Conservation (phyloP, 139 green algal genomes). For the Mesotaenium endlicherianum region DNA sequence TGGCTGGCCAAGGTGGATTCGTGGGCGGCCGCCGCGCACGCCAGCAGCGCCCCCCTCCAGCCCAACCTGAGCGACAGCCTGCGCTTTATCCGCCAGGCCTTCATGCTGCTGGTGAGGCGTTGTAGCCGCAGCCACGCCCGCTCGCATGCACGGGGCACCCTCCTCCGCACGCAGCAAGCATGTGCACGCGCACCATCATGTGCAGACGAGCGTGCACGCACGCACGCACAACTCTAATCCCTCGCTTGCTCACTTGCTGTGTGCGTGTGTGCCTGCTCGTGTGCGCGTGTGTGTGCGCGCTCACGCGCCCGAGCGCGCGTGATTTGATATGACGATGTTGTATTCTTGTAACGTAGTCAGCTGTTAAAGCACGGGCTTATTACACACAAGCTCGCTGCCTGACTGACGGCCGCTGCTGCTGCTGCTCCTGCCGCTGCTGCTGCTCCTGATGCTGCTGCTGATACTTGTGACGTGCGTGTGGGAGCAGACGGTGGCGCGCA, state of each 20-base stretch:
- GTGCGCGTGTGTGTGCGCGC: too few species aligned
- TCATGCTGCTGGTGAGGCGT: constrained; percentile 5
- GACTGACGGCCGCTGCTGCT: too few species aligned
- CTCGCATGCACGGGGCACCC: too few species aligned
- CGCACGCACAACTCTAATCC: not conserved
- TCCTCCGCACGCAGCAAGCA: not conserved
- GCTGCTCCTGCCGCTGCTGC: too few species aligned
- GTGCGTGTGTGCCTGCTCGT: not conserved
- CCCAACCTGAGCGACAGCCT: too few species aligned
- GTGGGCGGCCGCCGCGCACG: not conserved
- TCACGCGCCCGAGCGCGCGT: too few species aligned
- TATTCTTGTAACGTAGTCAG: too few species aligned
- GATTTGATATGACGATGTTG: too few species aligned
- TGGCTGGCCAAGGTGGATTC: not conserved
- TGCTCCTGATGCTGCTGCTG: too few species aligned
- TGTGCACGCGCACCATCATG: not conserved
- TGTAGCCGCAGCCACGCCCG: not conserved
- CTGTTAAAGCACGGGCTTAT: too few species aligned
- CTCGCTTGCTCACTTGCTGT: not conserved
- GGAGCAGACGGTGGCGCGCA: not conserved
- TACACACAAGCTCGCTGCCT: too few species aligned
- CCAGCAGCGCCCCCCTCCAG: not conserved
- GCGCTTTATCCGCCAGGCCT: not conserved
- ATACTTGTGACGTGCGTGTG: too few species aligned
- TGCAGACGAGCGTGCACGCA: not conserved